These are phyloP conservation scores for Neurospora sp. DNA, from an alignment of 495 filamentous ascomycete genomes.

Conservation along the genomic window DNA sequence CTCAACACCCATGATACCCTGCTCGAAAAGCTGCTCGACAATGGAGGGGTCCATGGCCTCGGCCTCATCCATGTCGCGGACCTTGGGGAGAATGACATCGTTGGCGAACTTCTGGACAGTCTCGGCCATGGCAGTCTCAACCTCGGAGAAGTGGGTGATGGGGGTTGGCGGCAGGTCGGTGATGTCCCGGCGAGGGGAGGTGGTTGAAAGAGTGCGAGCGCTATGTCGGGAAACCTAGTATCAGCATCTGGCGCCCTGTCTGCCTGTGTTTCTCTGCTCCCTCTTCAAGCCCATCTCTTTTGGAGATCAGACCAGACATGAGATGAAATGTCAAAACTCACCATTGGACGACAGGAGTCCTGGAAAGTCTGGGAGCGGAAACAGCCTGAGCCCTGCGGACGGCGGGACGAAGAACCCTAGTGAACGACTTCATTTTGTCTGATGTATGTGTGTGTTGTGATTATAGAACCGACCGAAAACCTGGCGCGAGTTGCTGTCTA, in stretches of 20 bases:
- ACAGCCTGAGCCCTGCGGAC: slow-evolving; percentile 43
- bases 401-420: slow-evolving; percentile 57
- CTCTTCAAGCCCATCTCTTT: background rate
- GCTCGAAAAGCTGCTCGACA: slow-evolving; percentile 91
- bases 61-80: slow-evolving; percentile 94
- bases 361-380: slow-evolving; percentile 20
- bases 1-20: slow-evolving; percentile 95
- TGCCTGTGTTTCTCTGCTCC: background rate
- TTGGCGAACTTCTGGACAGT: slow-evolving; percentile 83
- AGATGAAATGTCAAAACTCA: slow-evolving; percentile 6
- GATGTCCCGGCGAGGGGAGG: slow-evolving; percentile 42
- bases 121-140: slow-evolving; percentile 80
- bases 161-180: slow-evolving; percentile 78
- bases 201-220: slow-evolving; percentile 62
- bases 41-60: slow-evolving; percentile 85
- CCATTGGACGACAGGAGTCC: slow-evolving; percentile 14
- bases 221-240: slow-evolving; percentile 17
- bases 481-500: background rate
- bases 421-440: slow-evolving; percentile 56
- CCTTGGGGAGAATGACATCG: slow-evolving; percentile 82
- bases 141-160: slow-evolving; percentile 87
- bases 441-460: background rate
- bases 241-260: slow-evolving; percentile 5
- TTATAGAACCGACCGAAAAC: background rate
- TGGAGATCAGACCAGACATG: background rate